Conservation (phyloP, 2,329 filamentous ascomycete genomes). For the Bipolaris sorokiniana region DNA sequence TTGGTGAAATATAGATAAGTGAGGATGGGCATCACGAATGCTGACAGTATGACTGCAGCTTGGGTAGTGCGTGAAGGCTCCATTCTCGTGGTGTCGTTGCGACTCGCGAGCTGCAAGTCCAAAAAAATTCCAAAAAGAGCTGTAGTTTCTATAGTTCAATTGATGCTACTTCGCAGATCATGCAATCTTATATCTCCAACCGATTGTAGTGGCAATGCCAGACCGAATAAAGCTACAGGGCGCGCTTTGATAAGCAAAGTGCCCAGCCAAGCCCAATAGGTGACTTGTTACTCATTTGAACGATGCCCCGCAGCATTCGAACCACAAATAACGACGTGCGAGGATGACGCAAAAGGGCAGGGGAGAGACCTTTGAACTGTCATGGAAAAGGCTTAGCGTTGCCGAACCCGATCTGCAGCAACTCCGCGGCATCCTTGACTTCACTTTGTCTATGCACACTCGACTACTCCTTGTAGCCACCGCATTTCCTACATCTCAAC, state of each 20-base stretch:
- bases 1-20: constrained; percentile 38
- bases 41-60: constrained; percentile 30
- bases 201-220: background rate
- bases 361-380: background rate
- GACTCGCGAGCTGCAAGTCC: background rate
- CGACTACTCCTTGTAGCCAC: background rate
- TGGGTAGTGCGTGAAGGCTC: constrained; percentile 32
- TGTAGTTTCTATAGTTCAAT: background rate
- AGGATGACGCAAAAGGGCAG: constrained; percentile 17
- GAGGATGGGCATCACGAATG: constrained; percentile 41
- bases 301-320: constrained; percentile 3
- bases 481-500: background rate
- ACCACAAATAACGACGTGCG: constrained; percentile 1
- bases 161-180: background rate
- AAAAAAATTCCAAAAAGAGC: background rate
- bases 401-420: constrained; percentile 5
- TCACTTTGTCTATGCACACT: background rate
- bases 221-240: background rate
- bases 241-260: background rate
- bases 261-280: background rate
- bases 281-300: background rate
- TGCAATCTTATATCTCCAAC: background rate
- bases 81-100: constrained; percentile 24
- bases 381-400: constrained; percentile 10
- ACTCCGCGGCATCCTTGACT: constrained; percentile 7